These are phyloP conservation scores for Flagelloscypha sp. DNA, from an alignment of 768 basidiomycete genomes.

Conservation along the genomic window DNA sequence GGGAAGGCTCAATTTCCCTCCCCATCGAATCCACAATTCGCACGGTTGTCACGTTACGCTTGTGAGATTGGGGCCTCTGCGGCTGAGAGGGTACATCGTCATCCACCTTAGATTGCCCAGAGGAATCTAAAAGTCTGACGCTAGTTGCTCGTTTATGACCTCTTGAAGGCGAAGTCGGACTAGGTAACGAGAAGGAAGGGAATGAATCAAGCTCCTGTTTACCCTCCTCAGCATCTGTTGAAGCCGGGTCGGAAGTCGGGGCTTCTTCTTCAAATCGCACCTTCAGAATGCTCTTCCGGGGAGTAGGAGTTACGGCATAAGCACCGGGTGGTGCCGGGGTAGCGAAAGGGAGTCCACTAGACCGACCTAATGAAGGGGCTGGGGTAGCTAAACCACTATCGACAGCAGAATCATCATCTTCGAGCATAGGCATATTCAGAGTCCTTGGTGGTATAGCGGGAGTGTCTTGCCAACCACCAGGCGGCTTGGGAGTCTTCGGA, in stretches of 20 bases:
- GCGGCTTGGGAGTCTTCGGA: slow-evolving; percentile 41
- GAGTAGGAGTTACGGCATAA: slow-evolving; percentile 52
- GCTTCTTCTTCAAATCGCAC: slow-evolving; percentile 59
- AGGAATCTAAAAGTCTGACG: too few relatives aligned
- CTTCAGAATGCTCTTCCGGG: slow-evolving; percentile 53
- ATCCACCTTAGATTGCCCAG: too few relatives aligned
- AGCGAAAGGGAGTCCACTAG: slow-evolving; percentile 35
- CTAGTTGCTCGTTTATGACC: too few relatives aligned
- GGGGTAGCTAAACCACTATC: slow-evolving; percentile 40
- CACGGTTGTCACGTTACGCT: slow-evolving; percentile 32
- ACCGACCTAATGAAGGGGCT: slow-evolving; percentile 38
- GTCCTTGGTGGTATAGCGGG: slow-evolving; percentile 14
- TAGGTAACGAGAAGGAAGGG: too few relatives aligned
- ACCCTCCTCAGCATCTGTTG: slow-evolving; percentile 4
- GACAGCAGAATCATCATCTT: slow-evolving; percentile 17
- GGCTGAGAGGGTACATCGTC: slow-evolving; percentile 10
- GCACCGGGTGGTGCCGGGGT: slow-evolving; percentile 68
- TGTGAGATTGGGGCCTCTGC: slow-evolving; percentile 13
- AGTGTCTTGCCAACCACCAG: slow-evolving; percentile 29
- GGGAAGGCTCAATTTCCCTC: slow-evolving; percentile 45
- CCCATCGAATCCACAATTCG: slow-evolving; percentile 69
- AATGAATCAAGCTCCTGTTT: too few relatives aligned
- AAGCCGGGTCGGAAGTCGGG: too few relatives aligned
- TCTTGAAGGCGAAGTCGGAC: too few relatives aligned
- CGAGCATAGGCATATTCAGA: slow-evolving; percentile 11